Evolutionary conservation across 495 filamentous ascomycete species (phyloP).

Genomic region (Neurospora tetrasperma): DNA sequence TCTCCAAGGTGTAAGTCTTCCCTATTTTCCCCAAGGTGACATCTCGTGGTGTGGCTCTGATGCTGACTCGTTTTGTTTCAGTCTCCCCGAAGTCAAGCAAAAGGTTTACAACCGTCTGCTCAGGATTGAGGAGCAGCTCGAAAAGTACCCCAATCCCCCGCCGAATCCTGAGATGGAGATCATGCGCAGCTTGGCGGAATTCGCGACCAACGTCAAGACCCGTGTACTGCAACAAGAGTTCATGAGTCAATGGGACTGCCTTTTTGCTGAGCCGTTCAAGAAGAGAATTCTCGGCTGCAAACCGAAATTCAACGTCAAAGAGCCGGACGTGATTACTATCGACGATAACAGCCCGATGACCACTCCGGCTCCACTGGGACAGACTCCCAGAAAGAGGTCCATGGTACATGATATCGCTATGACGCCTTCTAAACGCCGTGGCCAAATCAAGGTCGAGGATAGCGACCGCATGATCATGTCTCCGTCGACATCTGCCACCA

Average conservation of each 20-base stretch:
- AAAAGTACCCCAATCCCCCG: constrained; percentile 46
- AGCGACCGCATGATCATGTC: not conserved
- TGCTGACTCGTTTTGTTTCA: constrained; percentile 7
- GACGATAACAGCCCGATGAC: constrained; percentile 13
- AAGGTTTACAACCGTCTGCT: constrained; percentile 44
- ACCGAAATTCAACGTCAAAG: constrained; percentile 31
- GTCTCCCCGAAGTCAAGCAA: constrained; percentile 47
- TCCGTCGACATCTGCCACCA: constrained; percentile 1
- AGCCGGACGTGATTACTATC: constrained; percentile 19
- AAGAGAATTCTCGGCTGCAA: constrained; percentile 27
- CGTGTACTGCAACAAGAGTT: constrained; percentile 25
- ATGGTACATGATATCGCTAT: constrained; percentile 2
- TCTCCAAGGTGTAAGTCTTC: constrained; percentile 38
- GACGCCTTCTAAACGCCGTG: not conserved
- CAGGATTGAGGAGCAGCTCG: constrained; percentile 37
- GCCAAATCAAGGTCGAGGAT: constrained; percentile 13
- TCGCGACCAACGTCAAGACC: constrained; percentile 30
- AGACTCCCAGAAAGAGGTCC: constrained; percentile 12
- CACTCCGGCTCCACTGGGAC: constrained; percentile 7
- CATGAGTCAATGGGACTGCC: constrained; percentile 12
- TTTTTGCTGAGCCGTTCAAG: constrained; percentile 27
- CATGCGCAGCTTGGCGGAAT: constrained; percentile 29
- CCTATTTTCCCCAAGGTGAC: not conserved
- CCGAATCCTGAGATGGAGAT: constrained; percentile 39
- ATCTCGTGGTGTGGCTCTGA: not conserved